Percentiles rank a stretch among this genome's conserved stretches.
These are phyloP conservation scores for Phytomonas francai DNA, from an alignment of 208 protist genomes.

Conservation along the genomic window DNA sequence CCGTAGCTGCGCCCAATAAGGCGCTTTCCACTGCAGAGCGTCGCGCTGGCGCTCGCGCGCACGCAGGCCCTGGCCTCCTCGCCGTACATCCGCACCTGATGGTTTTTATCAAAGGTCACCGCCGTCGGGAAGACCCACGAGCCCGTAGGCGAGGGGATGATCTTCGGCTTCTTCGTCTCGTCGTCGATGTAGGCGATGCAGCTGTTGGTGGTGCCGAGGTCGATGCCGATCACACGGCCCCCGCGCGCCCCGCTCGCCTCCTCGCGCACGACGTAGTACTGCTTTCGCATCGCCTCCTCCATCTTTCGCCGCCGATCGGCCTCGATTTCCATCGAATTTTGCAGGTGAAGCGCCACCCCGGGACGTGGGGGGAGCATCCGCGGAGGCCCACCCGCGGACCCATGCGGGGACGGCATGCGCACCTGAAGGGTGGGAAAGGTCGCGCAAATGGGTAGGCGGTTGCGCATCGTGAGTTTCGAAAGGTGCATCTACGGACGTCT, in stretches of 20 bases:
- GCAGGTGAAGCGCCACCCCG: constrained; percentile 47
- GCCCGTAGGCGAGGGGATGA: constrained; percentile 86
- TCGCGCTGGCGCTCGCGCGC: constrained; percentile 78
- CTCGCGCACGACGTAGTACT: constrained; percentile 77
- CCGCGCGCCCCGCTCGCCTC: constrained; percentile 41
- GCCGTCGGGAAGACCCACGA: constrained; percentile 90
- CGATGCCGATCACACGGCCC: constrained; percentile 92
- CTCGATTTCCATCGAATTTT: constrained; percentile 77
- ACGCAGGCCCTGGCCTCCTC: constrained; percentile 85
- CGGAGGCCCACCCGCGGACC: background rate
- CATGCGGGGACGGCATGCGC: constrained; percentile 12
- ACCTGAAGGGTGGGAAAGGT: constrained; percentile 32
- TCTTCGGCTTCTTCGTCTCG: constrained; percentile 62
- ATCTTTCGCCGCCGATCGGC: constrained; percentile 62
- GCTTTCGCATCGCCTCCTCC: constrained; percentile 44
- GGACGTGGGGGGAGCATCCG: constrained; percentile 18
- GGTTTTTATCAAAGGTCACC: constrained; percentile 88
- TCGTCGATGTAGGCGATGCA: constrained; percentile 91
- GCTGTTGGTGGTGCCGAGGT: constrained; percentile 98
- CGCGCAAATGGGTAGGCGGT: constrained; percentile 7
- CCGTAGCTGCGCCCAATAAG: constrained; percentile 84
- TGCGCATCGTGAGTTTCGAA: background rate
- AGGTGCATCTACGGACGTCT: background rate
- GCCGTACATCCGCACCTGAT: constrained; percentile 78
- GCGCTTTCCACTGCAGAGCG: constrained; percentile 86